Conservation (phyloP, 2,329 filamentous ascomycete genomes). For the Colletotrichum tropicicola region DNA sequence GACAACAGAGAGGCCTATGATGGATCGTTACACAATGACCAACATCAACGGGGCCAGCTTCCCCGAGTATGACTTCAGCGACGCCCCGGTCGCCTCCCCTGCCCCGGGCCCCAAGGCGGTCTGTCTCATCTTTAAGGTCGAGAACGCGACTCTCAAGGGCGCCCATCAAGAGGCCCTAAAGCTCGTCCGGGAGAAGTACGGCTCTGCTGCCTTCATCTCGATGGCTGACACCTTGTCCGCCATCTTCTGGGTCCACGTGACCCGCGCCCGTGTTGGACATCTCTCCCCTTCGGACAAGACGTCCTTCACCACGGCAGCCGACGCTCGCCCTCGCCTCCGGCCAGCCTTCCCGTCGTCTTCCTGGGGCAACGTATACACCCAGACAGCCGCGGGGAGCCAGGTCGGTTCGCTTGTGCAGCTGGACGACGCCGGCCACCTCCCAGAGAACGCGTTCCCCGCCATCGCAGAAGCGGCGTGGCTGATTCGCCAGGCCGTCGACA, state of each 20-base stretch:
- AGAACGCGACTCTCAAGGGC: not conserved
- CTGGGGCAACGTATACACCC: constrained; percentile 21
- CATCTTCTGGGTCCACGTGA: constrained; percentile 15
- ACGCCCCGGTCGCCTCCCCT: not conserved
- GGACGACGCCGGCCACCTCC: not conserved
- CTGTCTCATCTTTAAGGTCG: not conserved
- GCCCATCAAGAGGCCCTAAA: not conserved
- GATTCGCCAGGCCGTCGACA: constrained; percentile 1
- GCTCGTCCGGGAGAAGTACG: not conserved
- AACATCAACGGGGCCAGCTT: not conserved
- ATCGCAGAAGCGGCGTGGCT: constrained; percentile 11
- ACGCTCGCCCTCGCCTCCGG: not conserved
- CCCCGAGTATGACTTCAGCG: constrained; percentile 10
- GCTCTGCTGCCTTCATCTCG: constrained; percentile 5
- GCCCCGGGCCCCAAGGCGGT: too few species aligned
- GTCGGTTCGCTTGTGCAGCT: not conserved
- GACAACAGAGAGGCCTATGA: not conserved
- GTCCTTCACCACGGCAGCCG: constrained; percentile 4
- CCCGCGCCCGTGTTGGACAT: not conserved
- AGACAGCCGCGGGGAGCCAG: not conserved
- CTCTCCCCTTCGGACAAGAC: not conserved
- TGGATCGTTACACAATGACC: not conserved
- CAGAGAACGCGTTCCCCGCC: not conserved
- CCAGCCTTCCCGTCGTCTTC: not conserved
- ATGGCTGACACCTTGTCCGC: constrained; percentile 1